Base-by-base conservation (phyloP, 495 filamentous ascomycete genomes). In the Glarea lozoyensis region DNA sequence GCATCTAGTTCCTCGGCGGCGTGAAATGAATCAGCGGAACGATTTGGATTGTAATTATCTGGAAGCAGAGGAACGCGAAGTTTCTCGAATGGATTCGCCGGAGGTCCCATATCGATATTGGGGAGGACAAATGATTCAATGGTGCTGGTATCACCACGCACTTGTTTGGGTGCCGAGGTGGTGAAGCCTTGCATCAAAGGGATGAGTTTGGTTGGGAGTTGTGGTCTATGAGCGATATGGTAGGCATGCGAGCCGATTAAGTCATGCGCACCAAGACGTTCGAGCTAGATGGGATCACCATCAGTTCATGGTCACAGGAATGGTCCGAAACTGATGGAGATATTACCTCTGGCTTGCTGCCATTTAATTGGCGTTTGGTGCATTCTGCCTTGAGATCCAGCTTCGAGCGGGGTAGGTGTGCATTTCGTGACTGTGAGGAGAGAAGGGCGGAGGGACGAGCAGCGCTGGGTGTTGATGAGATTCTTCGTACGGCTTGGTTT, bases 21-120 rank as follows among this genome's bases (percentile, higher is more conserved):
- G 32, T 53, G 40, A 1, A 21, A 27, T 4, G 55, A 55, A 12
- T 47, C 38, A 0, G 48, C 29, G 2, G 55, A 54, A 10, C 55
- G 45, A 30, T 54, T 42, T 3, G 55, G 55, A 13, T 15, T 46
- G 43, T 58, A 58, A 37, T 52, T 55, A 27, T 58, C 55, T 16
- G 55, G 55, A 21, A 58, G 49, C 10, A 58, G 52, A 43, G 55
- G 55, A 10, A 58, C 55, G 17, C 55, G 55, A 13, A 58, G 37
- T 23, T 43, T 55, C 10, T 48, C 17, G 37, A 58, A 58, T 6
- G 52, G 49, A 38, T 58, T 53, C 9, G 12, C 12, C n/a, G 55
- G 43, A 12, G 48, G 42, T 15, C 18, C 20, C 21, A 33, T 43
- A 4, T 43, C 45, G 17, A 49, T 25, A 15, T 48, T 43, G 16